Evolutionary conservation across 768 basidiomycete genomes (phyloP).

Genomic region (Trametes maxima): DNA sequence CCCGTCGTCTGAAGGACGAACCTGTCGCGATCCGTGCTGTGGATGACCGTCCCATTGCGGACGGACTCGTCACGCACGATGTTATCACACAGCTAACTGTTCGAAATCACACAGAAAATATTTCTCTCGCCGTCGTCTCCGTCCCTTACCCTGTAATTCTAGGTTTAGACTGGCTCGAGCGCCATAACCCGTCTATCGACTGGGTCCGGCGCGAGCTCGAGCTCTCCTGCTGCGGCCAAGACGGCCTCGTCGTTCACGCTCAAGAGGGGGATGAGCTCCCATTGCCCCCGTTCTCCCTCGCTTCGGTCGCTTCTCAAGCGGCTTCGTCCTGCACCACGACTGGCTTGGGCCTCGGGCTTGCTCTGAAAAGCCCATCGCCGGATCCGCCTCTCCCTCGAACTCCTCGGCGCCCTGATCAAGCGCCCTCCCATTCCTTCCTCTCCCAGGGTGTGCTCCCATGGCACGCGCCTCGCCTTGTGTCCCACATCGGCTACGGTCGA

Average conservation of each 20-base stretch:
- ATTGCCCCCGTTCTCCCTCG: neutral
- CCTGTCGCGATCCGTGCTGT: constrained; percentile 41
- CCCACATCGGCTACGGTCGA: no score
- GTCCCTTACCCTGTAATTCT: constrained; percentile 39
- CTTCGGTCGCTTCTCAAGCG: neutral
- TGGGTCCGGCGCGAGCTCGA: constrained; percentile 35
- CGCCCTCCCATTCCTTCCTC: no score
- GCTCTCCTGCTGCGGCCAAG: constrained; percentile 23
- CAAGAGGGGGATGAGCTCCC: constrained; percentile 2
- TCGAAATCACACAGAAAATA: constrained; percentile 31
- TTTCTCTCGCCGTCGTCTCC: constrained; percentile 36
- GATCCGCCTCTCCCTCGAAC: no score
- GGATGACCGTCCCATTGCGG: constrained; percentile 42
- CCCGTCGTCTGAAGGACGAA: constrained; percentile 34
- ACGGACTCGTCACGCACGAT: constrained; percentile 43
- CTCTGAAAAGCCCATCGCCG: no score
- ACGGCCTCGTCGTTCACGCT: neutral
- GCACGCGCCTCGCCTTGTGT: no score
- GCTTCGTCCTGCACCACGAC: no score
- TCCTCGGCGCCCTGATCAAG: no score
- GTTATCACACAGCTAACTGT: constrained; percentile 33
- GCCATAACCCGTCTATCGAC: constrained; percentile 40
- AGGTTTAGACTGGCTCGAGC: constrained; percentile 41
- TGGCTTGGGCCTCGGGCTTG: no score
- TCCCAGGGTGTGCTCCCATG: no score